Percentiles rank a stretch among this genome's conserved stretches.
These are phyloP conservation scores for Saccharomycopsis olivae DNA, from an alignment of 805 yeast genomes.

Conservation along the genomic window DNA sequence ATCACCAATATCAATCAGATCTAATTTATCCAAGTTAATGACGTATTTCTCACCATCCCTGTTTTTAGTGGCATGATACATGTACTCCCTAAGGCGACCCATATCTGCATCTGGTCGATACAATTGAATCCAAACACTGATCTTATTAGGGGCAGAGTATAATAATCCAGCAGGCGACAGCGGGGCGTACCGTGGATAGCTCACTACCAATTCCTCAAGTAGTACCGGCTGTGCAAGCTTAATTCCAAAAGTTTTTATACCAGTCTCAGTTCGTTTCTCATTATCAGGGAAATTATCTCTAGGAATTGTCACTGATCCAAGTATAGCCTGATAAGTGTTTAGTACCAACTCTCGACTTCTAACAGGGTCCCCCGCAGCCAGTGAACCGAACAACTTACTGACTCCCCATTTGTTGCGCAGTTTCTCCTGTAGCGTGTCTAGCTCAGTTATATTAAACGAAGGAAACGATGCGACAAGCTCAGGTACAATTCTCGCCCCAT, in stretches of 20 bases:
- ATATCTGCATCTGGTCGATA: slow-evolving; percentile 17
- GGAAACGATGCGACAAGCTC: slow-evolving; percentile 10
- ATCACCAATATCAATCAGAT: neutral
- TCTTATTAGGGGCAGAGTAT: slow-evolving; percentile 30
- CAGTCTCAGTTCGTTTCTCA: slow-evolving; percentile 7
- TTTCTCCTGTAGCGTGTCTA: slow-evolving; percentile 1
- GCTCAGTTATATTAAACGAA: slow-evolving; percentile 15
- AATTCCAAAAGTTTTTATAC: slow-evolving; percentile 23
- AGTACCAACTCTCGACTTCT: slow-evolving; percentile 4
- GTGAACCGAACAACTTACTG: neutral
- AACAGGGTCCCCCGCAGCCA: neutral
- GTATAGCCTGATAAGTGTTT: slow-evolving; percentile 17
- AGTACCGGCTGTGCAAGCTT: slow-evolving; percentile 30
- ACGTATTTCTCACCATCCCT: slow-evolving; percentile 8
- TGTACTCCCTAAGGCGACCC: neutral
- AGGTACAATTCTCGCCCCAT: slow-evolving; percentile 16
- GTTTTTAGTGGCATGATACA: slow-evolving; percentile 7
- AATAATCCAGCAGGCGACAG: slow-evolving; percentile 28
- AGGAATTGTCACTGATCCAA: slow-evolving; percentile 8
- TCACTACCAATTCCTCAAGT: slow-evolving; percentile 26
- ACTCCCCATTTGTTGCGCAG: neutral
- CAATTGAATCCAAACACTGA: slow-evolving; percentile 25
- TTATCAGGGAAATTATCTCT: slow-evolving; percentile 9
- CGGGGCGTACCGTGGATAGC: slow-evolving; percentile 29
- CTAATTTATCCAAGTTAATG: slow-evolving; percentile 10